Evolutionary conservation across 768 basidiomycete genomes (phyloP).

Genomic region (Sporobolomyces pararoseus): DNA sequence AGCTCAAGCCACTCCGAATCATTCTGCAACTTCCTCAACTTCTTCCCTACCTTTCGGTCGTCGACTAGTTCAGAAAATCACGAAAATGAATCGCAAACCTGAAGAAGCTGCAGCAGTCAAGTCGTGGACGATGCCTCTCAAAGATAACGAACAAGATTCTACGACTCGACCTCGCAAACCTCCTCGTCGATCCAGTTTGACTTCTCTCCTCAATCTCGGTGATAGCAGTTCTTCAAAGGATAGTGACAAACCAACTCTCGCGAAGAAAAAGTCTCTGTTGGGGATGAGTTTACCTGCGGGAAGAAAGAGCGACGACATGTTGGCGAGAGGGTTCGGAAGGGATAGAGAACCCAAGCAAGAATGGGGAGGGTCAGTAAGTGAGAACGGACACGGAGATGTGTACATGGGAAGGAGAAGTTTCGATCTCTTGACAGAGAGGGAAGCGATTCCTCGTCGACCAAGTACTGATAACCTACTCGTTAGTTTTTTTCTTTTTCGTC

Average conservation of each 20-base stretch:
- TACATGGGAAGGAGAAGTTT: constrained; percentile 12
- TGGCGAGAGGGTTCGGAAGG: constrained; percentile 11
- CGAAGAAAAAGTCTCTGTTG: constrained; percentile 9
- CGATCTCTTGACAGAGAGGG: constrained; percentile 17
- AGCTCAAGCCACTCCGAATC: background rate
- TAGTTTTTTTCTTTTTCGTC: background rate
- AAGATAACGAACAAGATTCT: constrained; percentile 18
- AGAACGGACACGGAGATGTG: background rate
- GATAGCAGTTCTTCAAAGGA: background rate
- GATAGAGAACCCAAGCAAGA: background rate
- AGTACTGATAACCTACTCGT: constrained; percentile 40
- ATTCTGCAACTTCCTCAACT: constrained; percentile 2
- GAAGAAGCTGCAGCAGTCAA: background rate
- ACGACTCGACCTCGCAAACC: background rate
- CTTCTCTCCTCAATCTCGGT: constrained; percentile 25
- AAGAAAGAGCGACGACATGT: constrained; percentile 29
- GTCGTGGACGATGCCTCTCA: constrained; percentile 22
- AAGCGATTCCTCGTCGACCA: constrained; percentile 19
- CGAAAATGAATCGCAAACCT: background rate
- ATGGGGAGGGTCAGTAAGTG: background rate
- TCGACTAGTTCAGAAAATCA: constrained; percentile 29
- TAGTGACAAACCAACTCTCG: background rate
- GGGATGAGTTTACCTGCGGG: constrained; percentile 34
- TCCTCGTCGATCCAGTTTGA: constrained; percentile 7
- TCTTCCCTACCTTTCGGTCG: constrained; percentile 21